Evolutionary conservation across 108 stramenopile genomes (phyloP).

Genomic region (Skeletonema costatum): DNA sequence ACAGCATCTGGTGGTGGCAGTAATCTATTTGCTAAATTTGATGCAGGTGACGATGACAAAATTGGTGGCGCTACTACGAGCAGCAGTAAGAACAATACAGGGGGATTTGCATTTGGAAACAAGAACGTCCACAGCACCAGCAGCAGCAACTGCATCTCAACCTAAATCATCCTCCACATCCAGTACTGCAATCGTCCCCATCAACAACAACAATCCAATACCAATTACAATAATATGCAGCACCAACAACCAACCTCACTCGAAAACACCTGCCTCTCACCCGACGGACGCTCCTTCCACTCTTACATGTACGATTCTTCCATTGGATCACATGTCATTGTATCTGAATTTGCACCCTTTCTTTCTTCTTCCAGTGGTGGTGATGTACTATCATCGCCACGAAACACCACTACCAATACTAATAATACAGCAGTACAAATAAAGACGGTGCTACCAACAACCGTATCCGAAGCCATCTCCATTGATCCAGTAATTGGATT

Average conservation of each 20-base stretch:
- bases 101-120: background rate
- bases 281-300: conserved; percentile 67
- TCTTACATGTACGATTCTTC: conserved; percentile 32
- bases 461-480: conserved; percentile 35
- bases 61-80: background rate
- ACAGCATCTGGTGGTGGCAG: background rate
- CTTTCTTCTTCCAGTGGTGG: conserved; percentile 16
- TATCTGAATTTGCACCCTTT: conserved; percentile 63
- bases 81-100: background rate
- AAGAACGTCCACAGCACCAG: background rate
- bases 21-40: background rate
- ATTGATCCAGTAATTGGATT: conserved; percentile 69
- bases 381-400: conserved; percentile 1
- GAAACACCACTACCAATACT: background rate
- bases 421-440: background rate
- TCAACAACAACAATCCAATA: background rate
- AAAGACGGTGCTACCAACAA: conserved; percentile 46
- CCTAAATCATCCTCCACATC: background rate
- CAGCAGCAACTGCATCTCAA: background rate
- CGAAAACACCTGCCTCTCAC: conserved; percentile 53
- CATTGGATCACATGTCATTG: conserved; percentile 33
- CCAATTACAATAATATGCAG: background rate
- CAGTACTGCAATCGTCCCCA: background rate
- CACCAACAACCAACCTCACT: background rate
- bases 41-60: background rate